Evolutionary conservation across 1,139 yeast genomes (phyloP), one percentile per base, ranked within the genome.

Genomic region (Hansenula sp.): DNA sequence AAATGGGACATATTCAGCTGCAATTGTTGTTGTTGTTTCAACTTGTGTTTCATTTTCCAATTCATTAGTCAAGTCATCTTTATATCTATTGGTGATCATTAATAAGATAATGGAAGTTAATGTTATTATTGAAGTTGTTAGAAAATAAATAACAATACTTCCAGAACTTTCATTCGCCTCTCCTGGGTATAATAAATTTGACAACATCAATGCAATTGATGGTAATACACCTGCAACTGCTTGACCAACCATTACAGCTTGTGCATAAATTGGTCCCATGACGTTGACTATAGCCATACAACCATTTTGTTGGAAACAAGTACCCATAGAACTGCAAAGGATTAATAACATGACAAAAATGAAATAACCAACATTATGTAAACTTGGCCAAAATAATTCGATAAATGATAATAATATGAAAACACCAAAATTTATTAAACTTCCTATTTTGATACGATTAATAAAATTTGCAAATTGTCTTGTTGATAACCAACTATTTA

Each of bases 181-280:
- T 5, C 57, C 61, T 4, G 46, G 38, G 8, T 77, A 77, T 4
- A 76, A 61, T 34, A 78, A 51, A 36, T 84, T 74, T 1, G 91
- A 78, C 1, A 79, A 42, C 40, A 91, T 81, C 43, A 90, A 70
- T 0, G 95, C 84, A 15, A 84, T 63, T 0, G 96, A 81, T 1
- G 98, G 98, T 41, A 91, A 68, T 0, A 91, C 96, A 1, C 98
- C 98, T 0, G 97, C 90, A 13, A 91, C 70, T 0, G 96, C 96
- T 63, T 93, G 96, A 1, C 99, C 99, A 6, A 90, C 90, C 86
- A 93, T 87, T 4, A 86, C 86, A 0, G 87, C 95, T 57, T 91
- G 95, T 15, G 91, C 88, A 59, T 81, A 88, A 3, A 79, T 73
- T 4, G 89, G 78, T 2, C 95, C 94, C 61, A 81, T 72, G 4